Conservation (phyloP, 1,139 yeast species). For the Blastobotrys capitulatus region DNA sequence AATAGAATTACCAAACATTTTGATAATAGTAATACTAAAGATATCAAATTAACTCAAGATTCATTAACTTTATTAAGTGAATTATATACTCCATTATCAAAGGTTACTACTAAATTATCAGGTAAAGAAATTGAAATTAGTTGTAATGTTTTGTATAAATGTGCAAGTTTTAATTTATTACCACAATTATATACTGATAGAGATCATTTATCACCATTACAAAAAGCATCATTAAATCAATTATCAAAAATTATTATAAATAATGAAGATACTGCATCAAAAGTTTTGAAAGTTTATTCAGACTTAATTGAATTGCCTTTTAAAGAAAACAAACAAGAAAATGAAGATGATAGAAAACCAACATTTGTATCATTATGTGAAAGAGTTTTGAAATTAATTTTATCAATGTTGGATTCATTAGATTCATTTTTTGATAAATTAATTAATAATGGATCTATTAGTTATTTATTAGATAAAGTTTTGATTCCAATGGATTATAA, state of each 20-base stretch:
- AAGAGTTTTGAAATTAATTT: constrained; percentile 36
- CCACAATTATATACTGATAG: constrained; percentile 32
- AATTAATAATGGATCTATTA: constrained; percentile 35
- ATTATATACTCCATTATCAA: constrained; percentile 24
- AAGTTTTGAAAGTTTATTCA: constrained; percentile 19
- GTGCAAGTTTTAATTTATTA: constrained; percentile 25
- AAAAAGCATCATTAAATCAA: constrained; percentile 26
- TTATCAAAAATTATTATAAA: constrained; percentile 21
- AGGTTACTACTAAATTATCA: constrained; percentile 15
- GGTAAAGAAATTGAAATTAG: constrained; percentile 18
- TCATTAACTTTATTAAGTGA: constrained; percentile 27
- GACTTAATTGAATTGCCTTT: constrained; percentile 25
- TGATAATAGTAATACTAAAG: neutral
- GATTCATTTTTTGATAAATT: constrained; percentile 30
- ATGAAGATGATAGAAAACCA: constrained; percentile 39
- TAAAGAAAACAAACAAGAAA: neutral
- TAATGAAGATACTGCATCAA: constrained; percentile 13
- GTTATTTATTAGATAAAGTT: constrained; percentile 25
- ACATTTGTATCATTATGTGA: constrained; percentile 62
- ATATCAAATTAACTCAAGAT: constrained; percentile 27
- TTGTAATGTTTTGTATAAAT: constrained; percentile 19
- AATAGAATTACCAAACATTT: constrained; percentile 35
- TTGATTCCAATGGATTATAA: constrained; percentile 22
- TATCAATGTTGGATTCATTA: constrained; percentile 36
- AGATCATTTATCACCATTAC: constrained; percentile 32